Conservation (phyloP, 306 rosid genomes). For the Prunus salicina region DNA sequence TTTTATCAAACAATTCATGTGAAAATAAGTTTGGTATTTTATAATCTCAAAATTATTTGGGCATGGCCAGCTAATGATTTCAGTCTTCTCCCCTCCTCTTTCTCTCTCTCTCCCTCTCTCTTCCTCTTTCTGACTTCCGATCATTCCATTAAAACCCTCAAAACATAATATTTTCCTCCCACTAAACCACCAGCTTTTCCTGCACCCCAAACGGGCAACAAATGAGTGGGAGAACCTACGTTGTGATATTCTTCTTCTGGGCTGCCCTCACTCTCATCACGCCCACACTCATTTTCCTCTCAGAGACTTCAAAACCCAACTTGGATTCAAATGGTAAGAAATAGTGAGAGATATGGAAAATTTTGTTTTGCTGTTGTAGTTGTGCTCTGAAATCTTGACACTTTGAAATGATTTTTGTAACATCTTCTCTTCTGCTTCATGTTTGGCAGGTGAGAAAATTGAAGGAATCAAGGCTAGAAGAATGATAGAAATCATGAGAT, state of each 20-base stretch:
- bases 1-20: slow-evolving; percentile 11
- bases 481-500: slow-evolving; percentile 28
- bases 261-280: slow-evolving; percentile 70
- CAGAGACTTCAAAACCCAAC: slow-evolving; percentile 59
- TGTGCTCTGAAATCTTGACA: background rate
- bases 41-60: slow-evolving; percentile 23
- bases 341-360: background rate
- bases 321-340: slow-evolving; percentile 31
- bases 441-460: slow-evolving; percentile 44
- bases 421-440: background rate
- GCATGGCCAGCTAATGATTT: slow-evolving; percentile 61
- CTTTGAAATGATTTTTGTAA: background rate
- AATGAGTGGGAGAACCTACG: slow-evolving; percentile 67
- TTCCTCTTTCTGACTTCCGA: background rate
- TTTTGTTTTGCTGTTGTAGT: no score
- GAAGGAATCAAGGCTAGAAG: slow-evolving; percentile 46
- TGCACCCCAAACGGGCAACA: slow-evolving; percentile 16
- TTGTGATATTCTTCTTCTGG: slow-evolving; percentile 80
- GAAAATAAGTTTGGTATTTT: slow-evolving; percentile 19
- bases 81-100: slow-evolving; percentile 13
- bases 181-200: background rate
- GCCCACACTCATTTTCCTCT: slow-evolving; percentile 63
- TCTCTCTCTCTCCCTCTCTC: slow-evolving; percentile 1
- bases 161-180: slow-evolving; percentile 3
- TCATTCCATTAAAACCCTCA: slow-evolving; percentile 8